Evolutionary conservation across 2,329 filamentous ascomycete species (phyloP).

Genomic region (Chrysoporthe deuterocubensis): DNA sequence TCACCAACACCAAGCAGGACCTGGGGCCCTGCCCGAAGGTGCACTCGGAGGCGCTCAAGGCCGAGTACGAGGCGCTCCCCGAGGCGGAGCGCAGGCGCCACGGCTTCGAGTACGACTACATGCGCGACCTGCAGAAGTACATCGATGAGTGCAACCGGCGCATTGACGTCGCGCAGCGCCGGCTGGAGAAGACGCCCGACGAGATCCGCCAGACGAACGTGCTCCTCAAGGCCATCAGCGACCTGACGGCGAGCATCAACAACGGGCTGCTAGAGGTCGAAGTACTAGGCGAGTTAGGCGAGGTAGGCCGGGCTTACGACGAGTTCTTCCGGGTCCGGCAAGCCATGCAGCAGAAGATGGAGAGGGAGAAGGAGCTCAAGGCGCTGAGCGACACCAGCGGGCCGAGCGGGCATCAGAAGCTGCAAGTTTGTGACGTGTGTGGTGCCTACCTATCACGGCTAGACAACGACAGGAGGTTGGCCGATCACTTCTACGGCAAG

Average conservation of each 20-base stretch:
- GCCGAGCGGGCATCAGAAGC: slow-evolving; percentile 92
- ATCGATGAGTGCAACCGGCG: slow-evolving; percentile 95
- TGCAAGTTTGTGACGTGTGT: slow-evolving; percentile 98
- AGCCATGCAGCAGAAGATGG: slow-evolving; percentile 77
- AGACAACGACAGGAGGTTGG: slow-evolving; percentile 91
- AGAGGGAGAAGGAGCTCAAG: slow-evolving; percentile 87
- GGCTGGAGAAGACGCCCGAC: slow-evolving; percentile 95
- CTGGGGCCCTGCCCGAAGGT: slow-evolving; percentile 86
- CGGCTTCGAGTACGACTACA: slow-evolving; percentile 96
- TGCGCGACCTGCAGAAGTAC: slow-evolving; percentile 93
- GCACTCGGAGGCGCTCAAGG: slow-evolving; percentile 85
- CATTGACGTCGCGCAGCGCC: slow-evolving; percentile 86
- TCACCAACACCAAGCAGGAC: slow-evolving; percentile 99
- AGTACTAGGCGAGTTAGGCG: slow-evolving; percentile 79
- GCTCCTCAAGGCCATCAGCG: slow-evolving; percentile 82
- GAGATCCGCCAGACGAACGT: slow-evolving; percentile 95
- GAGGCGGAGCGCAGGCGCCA: slow-evolving; percentile 74
- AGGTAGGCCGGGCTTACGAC: slow-evolving; percentile 80
- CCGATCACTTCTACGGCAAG: slow-evolving; percentile 98
- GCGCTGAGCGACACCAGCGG: slow-evolving; percentile 89
- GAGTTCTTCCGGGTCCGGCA: slow-evolving; percentile 87
- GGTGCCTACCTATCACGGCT: slow-evolving; percentile 90
- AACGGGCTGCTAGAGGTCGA: slow-evolving; percentile 84
- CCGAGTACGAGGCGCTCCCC: slow-evolving; percentile 80
- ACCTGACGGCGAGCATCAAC: slow-evolving; percentile 77